Conservation (phyloP, 1,139 yeast species). For the Suhomyces panamericanus region DNA sequence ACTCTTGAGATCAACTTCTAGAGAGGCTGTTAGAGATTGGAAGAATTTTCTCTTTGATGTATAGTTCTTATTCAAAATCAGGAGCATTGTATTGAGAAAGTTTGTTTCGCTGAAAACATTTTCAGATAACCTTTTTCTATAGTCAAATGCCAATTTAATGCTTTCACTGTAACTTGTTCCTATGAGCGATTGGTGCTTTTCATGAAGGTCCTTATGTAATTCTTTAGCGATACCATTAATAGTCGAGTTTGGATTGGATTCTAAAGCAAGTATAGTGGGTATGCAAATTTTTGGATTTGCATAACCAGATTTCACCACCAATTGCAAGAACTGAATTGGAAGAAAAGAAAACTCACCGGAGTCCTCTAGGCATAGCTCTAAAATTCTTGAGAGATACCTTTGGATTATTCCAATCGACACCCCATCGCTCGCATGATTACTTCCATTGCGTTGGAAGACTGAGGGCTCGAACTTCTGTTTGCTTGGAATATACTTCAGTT, state of each 20-base stretch:
- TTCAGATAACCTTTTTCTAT: conserved; percentile 32
- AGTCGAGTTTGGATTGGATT: conserved; percentile 49
- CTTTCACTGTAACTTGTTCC: conserved; percentile 69
- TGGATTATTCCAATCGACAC: conserved; percentile 73
- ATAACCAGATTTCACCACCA: conserved; percentile 62
- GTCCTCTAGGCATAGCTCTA: conserved; percentile 49
- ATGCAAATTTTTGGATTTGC: conserved; percentile 72
- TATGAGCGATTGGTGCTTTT: conserved; percentile 68
- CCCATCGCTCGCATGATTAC: conserved; percentile 57
- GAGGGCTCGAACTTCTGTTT: conserved; percentile 25
- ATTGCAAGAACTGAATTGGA: conserved; percentile 55
- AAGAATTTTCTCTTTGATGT: conserved; percentile 50
- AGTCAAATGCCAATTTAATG: conserved; percentile 52
- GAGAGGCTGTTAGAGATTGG: conserved; percentile 27
- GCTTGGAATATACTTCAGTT: not conserved
- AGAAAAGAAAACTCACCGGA: conserved; percentile 46
- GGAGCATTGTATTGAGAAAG: conserved; percentile 37
- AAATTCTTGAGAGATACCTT: conserved; percentile 51
- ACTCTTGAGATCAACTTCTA: conserved; percentile 19
- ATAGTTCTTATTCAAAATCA: conserved; percentile 43
- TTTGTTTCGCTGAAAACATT: conserved; percentile 19
- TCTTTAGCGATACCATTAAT: conserved; percentile 51
- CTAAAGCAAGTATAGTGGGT: conserved; percentile 69
- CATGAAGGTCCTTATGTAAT: conserved; percentile 56
- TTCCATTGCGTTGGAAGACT: conserved; percentile 52